Conservation (phyloP, 371 early-diverging fungal genomes). For the Batkoa obscura region DNA sequence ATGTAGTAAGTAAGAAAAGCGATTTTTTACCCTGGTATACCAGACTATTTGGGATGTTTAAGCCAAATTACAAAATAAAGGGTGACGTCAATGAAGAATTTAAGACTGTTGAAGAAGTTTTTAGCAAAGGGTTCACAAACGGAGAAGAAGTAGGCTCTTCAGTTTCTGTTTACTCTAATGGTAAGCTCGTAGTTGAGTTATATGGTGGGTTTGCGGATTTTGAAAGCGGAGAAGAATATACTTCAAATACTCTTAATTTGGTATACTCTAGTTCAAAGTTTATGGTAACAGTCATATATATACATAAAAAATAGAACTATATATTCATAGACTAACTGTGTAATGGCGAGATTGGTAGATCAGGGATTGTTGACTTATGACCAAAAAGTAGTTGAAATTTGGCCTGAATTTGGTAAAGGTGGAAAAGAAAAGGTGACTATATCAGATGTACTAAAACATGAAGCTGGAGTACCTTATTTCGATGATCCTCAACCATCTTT, state of each 20-base stretch:
- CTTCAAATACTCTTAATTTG: slow-evolving; percentile 30
- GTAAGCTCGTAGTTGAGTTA: slow-evolving; percentile 31
- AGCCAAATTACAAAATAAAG: too few species aligned
- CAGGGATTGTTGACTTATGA: slow-evolving; percentile 29
- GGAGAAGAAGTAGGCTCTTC: slow-evolving; percentile 28
- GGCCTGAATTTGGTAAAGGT: slow-evolving; percentile 60
- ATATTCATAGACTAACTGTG: slow-evolving; percentile 8
- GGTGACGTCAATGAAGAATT: too few species aligned
- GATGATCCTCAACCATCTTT: slow-evolving; percentile 18
- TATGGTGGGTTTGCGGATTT: slow-evolving; percentile 38
- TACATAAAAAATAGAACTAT: background rate
- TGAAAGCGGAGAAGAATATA: slow-evolving; percentile 16
- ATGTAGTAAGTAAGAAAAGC: too few species aligned
- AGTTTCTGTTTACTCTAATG: slow-evolving; percentile 30
- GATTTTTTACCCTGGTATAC: too few species aligned
- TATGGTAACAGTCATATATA: slow-evolving; percentile 8
- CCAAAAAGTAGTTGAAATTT: slow-evolving; percentile 30
- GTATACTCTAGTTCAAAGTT: slow-evolving; percentile 44
- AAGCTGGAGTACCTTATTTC: slow-evolving; percentile 34
- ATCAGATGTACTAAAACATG: slow-evolving; percentile 34
- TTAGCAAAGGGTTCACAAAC: too few species aligned
- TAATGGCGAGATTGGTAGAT: slow-evolving; percentile 36
- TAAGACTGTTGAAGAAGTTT: too few species aligned
- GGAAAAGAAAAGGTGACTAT: slow-evolving; percentile 51
- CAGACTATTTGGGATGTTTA: too few species aligned